Evolutionary conservation across 148 eudicot genomes (phyloP), one percentile per base, ranked within the genome.

Genomic region (Vaccinium myrtillus): DNA sequence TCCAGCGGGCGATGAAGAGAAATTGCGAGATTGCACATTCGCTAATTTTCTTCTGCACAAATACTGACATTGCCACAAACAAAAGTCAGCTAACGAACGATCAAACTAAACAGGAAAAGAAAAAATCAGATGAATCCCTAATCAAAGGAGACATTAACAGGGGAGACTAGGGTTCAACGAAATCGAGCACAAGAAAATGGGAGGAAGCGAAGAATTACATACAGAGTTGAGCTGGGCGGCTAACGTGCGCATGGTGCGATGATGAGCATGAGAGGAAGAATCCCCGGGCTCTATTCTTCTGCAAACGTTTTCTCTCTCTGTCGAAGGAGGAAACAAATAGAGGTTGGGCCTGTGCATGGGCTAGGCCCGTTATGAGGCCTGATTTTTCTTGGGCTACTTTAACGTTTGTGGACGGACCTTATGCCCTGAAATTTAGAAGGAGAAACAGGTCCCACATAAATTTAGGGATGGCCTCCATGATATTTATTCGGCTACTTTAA

Each of bases 21-120:
- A 88, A 69, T 84, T 90, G 82, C 91, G 94, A 75, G 91, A 86
- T 75, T 80, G 91, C 55, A 81, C 81, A 86, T 91, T 91, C 79
- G 79, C 84, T 4, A 88, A 83, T 77, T 67, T 91, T 63, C 91
- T 89, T 86, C 93, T 93, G 91, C 89, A 87, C 82, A 93, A 71
- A 86, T 89, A 87, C 98, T 94, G 86, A 82, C 2, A 59, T 56
- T 56, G 74, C 36, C 12, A 30, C 36, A 54, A 73, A 61, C 51
- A 54, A 9, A 70, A 78, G n/a, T 69, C 19, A 84, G 63, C 27
- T 53, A 54, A 21, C 19, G 15, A 39, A 21, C 19, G 15, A 49
- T 19, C 74, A 50, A 65, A 65, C 13, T 1, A 15, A 58, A 16
- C 12, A 16, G 49, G 15, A 55, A 55, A 55, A 67, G 12, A 0